Evolutionary conservation across 2,329 filamentous ascomycete species (phyloP), one percentile per base, ranked within the genome.

Genomic region (Fusarium dimerum): DNA sequence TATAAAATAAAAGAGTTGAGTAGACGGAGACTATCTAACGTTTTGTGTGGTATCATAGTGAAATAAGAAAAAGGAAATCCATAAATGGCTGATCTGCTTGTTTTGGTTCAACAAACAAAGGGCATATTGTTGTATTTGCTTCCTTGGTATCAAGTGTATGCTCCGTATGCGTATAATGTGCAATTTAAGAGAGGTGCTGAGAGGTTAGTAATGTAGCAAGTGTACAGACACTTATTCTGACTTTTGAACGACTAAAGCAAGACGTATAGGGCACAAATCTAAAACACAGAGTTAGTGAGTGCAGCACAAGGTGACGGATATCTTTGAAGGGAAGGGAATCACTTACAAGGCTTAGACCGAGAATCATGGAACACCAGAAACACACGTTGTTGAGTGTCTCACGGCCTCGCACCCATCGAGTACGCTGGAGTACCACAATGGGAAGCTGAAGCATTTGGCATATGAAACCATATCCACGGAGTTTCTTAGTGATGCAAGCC

Each of bases 361-460:
- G 68, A 60, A 96, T 91, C 90, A 96, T 96, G 20, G 87, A 92
- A 66, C 84, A 87, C 92, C 92, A 96, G 68, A 96, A 96, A 56
- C 89, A 87, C 20, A 92, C 85, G 63, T 95, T 95, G 67, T 97
- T 97, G 52, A 96, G 76, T 30, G 92, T 87, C 68, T 85, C 85
- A 61, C 84, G 83, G 17, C 86, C 86, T 49, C 86, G 82, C 38
- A 97, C 84, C 77, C 85, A 90, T 55, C 79, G 83, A 5, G 89
- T 92, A 56, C 90, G 83, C 76, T 97, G 94, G 30, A 97, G 76
- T 71, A 92, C 84, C n/a, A 97, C 89, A 61, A 97, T 94, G 1
- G 94, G 94, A 62, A 97, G 81, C 78, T 99, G 94, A 56, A 95
- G 76, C 94, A 99, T 97, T 85, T 97, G 94, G 56, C 90, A 89